These are phyloP conservation scores for Fusarium paranaense DNA, from an alignment of 2,329 filamentous ascomycete species.

Conservation along the genomic window DNA sequence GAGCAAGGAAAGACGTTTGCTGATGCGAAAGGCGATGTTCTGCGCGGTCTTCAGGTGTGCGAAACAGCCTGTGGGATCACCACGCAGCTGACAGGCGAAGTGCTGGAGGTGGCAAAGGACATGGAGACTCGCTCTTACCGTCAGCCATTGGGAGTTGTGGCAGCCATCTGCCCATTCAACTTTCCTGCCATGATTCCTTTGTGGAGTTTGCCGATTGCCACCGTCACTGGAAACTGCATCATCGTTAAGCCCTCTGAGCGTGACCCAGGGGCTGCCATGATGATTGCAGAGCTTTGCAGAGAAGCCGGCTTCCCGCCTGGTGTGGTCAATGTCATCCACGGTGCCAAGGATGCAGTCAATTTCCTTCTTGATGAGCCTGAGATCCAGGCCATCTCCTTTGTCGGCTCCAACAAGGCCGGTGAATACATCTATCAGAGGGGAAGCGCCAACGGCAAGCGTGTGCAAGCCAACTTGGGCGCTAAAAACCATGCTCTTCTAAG, in stretches of 20 bases:
- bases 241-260: conserved; percentile 85
- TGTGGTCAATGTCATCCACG: conserved; percentile 82
- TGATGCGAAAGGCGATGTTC: conserved; percentile 79
- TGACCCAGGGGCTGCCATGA: conserved; percentile 83
- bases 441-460: conserved; percentile 82
- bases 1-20: conserved; percentile 85
- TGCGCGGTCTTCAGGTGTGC: conserved; percentile 80
- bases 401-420: conserved; percentile 83
- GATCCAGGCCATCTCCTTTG: conserved; percentile 85
- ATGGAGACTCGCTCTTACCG: conserved; percentile 85
- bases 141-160: conserved; percentile 80
- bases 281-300: conserved; percentile 78
- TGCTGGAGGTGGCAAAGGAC: conserved; percentile 83
- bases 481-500: conserved; percentile 86
- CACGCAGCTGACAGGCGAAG: conserved; percentile 78
- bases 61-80: conserved; percentile 81
- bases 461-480: conserved; percentile 83
- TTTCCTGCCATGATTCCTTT: conserved; percentile 89
- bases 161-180: conserved; percentile 84
- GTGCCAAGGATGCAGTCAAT: conserved; percentile 79
- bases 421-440: conserved; percentile 82
- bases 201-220: conserved; percentile 84
- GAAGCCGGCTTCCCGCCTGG: conserved; percentile 82
- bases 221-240: conserved; percentile 81
- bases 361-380: conserved; percentile 82